phyloP scores from a whole-genome alignment of 2,329 filamentous ascomycete genomes.

The Aspergillus awamori region DNA sequence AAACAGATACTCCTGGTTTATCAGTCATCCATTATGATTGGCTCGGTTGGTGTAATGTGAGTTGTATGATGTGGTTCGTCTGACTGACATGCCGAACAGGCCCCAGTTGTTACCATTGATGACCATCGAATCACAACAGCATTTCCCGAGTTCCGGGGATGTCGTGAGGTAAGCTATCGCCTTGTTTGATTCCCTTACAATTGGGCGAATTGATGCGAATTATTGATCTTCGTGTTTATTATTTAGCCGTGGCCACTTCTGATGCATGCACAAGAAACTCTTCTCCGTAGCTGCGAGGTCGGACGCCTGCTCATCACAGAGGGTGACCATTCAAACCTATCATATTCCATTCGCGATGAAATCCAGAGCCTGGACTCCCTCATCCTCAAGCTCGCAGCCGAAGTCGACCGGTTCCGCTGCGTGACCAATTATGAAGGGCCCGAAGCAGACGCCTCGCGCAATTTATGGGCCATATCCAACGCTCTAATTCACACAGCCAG shows the following conservation, averaged over 20 bases:
- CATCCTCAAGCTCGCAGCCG: conserved; percentile 14
- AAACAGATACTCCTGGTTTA: conserved; percentile 22
- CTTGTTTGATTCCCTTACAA: background rate
- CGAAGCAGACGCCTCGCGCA: conserved; percentile 23
- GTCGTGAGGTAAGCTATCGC: conserved; percentile 13
- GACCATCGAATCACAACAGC: conserved; percentile 29
- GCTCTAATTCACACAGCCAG: background rate
- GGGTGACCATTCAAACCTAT: conserved; percentile 9
- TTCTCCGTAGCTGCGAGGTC: conserved; percentile 11
- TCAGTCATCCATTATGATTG: conserved; percentile 21
- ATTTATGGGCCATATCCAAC: conserved; percentile 8
- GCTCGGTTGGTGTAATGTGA: conserved; percentile 12
- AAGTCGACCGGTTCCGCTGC: conserved; percentile 21
- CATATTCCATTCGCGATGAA: conserved; percentile 8
- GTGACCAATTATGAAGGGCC: conserved; percentile 16
- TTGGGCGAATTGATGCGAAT: no score
- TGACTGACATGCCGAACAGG: conserved; percentile 8
- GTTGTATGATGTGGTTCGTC: background rate
- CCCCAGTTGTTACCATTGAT: conserved; percentile 22
- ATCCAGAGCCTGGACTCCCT: conserved; percentile 21
- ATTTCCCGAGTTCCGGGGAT: conserved; percentile 23
- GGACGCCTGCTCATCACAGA: conserved; percentile 12
- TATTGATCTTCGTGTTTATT: no score
- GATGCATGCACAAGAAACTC: conserved; percentile 23
- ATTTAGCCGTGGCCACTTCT: conserved; percentile 16